Evolutionary conservation across 129 eudicot species (phyloP).

Genomic region (Dittrichia graveolens): DNA sequence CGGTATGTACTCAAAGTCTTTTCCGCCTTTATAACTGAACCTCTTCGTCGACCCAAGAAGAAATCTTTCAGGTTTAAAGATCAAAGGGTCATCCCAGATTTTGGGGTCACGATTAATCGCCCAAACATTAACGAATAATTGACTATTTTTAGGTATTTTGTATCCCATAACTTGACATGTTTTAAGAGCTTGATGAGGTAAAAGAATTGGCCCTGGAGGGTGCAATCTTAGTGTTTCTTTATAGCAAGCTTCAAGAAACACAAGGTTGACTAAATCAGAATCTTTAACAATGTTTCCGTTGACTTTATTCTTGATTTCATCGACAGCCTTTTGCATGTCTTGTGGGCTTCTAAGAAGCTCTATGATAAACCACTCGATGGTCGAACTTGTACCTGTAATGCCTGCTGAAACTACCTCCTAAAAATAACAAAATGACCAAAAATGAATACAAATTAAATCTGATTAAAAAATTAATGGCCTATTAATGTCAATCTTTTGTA

Average conservation of each 20-base stretch:
- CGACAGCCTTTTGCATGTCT: constrained; percentile 26
- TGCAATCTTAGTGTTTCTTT: constrained; percentile 49
- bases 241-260: constrained; percentile 41
- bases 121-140: constrained; percentile 43
- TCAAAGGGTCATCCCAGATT: constrained; percentile 40
- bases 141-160: constrained; percentile 37
- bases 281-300: constrained; percentile 33
- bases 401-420: constrained; percentile 45
- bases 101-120: constrained; percentile 43
- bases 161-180: constrained; percentile 40
- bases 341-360: constrained; percentile 39
- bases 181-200: constrained; percentile 31
- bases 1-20: constrained; percentile 41
- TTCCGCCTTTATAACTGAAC: constrained; percentile 31
- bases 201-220: constrained; percentile 46
- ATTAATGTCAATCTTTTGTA: too few species aligned
- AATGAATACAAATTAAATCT: neutral
- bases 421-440: neutral
- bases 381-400: constrained; percentile 26
- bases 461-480: neutral
- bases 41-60: constrained; percentile 5
- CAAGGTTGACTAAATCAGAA: constrained; percentile 26
- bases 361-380: constrained; percentile 40
- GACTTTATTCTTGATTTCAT: constrained; percentile 27
- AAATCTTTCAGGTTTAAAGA: constrained; percentile 51